Conservation (phyloP, 2,329 filamentous ascomycete genomes). For the Berkeleyomyces basicola region DNA sequence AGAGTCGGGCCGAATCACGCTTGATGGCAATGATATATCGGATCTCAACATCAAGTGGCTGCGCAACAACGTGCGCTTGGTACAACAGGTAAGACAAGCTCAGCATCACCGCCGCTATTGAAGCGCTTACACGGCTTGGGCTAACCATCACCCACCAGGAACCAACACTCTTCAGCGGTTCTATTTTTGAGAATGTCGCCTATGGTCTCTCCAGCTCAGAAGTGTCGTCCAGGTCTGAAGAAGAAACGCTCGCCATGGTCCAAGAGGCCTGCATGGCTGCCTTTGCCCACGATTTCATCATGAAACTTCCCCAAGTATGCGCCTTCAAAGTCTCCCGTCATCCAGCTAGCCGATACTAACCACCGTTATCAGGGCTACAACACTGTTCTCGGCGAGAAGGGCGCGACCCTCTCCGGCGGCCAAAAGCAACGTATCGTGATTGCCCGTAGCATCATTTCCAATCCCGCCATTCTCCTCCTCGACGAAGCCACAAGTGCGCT, state of each 20-base stretch:
- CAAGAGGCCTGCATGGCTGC: conserved; percentile 32
- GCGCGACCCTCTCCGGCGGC: conserved; percentile 48
- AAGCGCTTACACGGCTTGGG: not conserved
- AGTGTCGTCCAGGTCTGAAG: conserved; percentile 23
- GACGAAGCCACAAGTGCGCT: conserved; percentile 53
- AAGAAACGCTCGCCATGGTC: conserved; percentile 29
- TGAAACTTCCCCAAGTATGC: conserved; percentile 26
- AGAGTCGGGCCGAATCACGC: conserved; percentile 26
- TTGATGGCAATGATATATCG: conserved; percentile 28
- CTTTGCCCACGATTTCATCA: conserved; percentile 37
- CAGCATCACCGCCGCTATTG: too few relatives aligned
- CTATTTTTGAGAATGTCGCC: conserved; percentile 34
- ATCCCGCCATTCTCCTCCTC: conserved; percentile 46
- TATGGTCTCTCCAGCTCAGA: conserved; percentile 28
- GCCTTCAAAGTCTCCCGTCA: not conserved
- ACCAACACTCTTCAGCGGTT: conserved; percentile 35
- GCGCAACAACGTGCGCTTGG: conserved; percentile 34
- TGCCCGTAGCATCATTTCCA: conserved; percentile 46
- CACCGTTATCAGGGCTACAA: conserved; percentile 31
- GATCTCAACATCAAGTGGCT: conserved; percentile 35
- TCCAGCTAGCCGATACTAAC: not conserved
- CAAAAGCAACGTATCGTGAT: conserved; percentile 52
- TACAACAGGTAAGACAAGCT: conserved; percentile 23
- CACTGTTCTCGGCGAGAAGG: conserved; percentile 46
- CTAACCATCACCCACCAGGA: conserved; percentile 23